These are phyloP conservation scores for Xylaria longipes DNA, from an alignment of 495 filamentous ascomycete genomes.

Conservation along the genomic window DNA sequence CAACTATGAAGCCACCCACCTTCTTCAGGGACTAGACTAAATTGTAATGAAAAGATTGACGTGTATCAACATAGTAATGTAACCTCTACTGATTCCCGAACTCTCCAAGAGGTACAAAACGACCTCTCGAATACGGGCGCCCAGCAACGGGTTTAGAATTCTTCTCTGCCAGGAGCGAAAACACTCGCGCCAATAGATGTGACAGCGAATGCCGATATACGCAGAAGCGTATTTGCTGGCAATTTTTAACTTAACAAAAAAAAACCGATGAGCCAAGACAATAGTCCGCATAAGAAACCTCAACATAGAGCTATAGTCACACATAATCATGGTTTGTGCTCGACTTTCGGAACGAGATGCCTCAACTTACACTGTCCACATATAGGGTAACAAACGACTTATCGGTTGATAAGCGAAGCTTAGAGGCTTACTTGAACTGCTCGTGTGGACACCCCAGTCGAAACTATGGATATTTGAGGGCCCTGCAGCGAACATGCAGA, in stretches of 20 bases:
- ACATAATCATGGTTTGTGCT: background rate
- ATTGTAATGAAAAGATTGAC: slow-evolving; percentile 19
- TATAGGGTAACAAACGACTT: background rate
- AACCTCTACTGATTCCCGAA: slow-evolving; percentile 58
- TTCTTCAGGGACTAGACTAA: background rate
- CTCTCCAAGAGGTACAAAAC: slow-evolving; percentile 53
- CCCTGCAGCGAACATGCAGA: slow-evolving; percentile 20
- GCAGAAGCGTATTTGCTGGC: slow-evolving; percentile 42
- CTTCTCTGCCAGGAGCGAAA: slow-evolving; percentile 52
- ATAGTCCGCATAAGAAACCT: background rate
- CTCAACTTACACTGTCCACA: background rate
- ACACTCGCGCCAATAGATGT: slow-evolving; percentile 47
- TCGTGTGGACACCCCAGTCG: background rate
- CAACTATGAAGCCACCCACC: background rate
- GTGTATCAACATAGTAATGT: slow-evolving; percentile 43
- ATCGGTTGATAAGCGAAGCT: slow-evolving; percentile 1
- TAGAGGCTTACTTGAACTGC: background rate
- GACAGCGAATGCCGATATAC: slow-evolving; percentile 48
- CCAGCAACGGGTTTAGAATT: slow-evolving; percentile 53
- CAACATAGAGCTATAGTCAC: background rate
- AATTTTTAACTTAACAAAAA: slow-evolving; percentile 21
- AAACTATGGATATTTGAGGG: background rate
- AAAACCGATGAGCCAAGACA: background rate
- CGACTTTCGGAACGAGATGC: background rate
- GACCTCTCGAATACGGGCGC: slow-evolving; percentile 55